Base-by-base conservation (phyloP, 176 grass and related monocot genomes). In the Paspalum notatum region DNA sequence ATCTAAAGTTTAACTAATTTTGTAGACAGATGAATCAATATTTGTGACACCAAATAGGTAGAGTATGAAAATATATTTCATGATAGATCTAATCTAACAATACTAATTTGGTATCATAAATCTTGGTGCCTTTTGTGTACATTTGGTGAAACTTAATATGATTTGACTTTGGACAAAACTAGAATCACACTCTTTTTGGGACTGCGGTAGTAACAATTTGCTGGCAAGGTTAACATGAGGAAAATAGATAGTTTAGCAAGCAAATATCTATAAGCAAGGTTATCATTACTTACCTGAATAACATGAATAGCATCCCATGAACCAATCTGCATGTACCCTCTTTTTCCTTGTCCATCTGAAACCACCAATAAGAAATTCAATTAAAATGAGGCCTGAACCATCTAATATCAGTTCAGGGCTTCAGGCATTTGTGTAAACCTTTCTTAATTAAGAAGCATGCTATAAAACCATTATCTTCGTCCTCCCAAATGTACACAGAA, bases 371-470 rank as follows among this genome's bases (percentile, higher is more conserved):
- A 86, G n/a, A 57, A 81, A 87, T 65, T 58, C 5, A 6, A 66
- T 27, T n/a, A 69, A 75, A 63, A 15, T 75, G 11, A 81, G 80
- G 70, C 32, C 32, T 53, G 50, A 78, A 24, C 0, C 0, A 2
- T 15, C 59, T 7, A 62, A 7, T 22, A 68, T 73, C 59, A 47
- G 17, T 79, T 61, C 4, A 4, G 62, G 43, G 42, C 21, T 79
- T 61, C 4, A 4, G 62, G 43, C 50, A 66, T 39, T 67, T 11
- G 1, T 73, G 51, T 42, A 54, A 26, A 96, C 97, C 90, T 93
- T 99, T 99, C 88, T 99, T 99, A 86, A 96, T 93, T 79, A 99
- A 91, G 89, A 99, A 99, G 83, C 97, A 99, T 25, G 91, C 91
- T 24, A 99, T 90, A 70, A 99, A 93, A 58, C 93, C 83, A 72